A percentile compares a stretch with the other conserved stretches of the same genome.
Conservation (phyloP, 2,329 filamentous ascomycete genomes). For the Zelopaecilomyces penicillatus region DNA sequence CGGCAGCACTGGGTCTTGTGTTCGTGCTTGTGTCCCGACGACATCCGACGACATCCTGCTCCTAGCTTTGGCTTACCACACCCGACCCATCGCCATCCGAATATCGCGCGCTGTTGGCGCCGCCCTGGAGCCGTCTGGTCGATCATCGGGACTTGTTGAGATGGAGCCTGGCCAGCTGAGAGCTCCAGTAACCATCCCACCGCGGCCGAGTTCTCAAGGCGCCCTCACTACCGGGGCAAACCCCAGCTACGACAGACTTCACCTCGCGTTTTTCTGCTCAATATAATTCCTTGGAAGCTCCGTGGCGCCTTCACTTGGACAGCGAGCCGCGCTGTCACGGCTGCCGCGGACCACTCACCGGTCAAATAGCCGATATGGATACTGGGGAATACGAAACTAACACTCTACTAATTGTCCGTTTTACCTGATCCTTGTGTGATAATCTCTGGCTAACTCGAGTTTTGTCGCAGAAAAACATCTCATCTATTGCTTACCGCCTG, state of each 20-base stretch:
- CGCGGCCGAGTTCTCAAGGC: background rate
- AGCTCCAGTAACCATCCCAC: constrained; percentile 3
- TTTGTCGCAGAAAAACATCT: constrained; percentile 44
- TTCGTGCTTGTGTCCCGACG: background rate
- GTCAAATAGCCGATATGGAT: constrained; percentile 47
- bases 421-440: background rate
- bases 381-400: constrained; percentile 57
- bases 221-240: background rate
- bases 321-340: constrained; percentile 14
- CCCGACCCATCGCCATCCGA: background rate
- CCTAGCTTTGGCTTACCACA: background rate
- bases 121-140: constrained; percentile 5
- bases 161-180: constrained; percentile 10
- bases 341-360: constrained; percentile 18
- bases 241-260: background rate
- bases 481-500: constrained; percentile 45
- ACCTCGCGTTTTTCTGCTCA: constrained; percentile 1
- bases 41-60: constrained; percentile 4
- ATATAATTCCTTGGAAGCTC: constrained; percentile 4
- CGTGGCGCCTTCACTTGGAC: constrained; percentile 13
- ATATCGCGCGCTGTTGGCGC: constrained; percentile 9
- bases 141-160: constrained; percentile 7
- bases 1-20: constrained; percentile 1
- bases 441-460: constrained; percentile 13
- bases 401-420: constrained; percentile 47